Evolutionary conservation across 208 protist genomes (phyloP).

Genomic region (Leishmania arabica): DNA sequence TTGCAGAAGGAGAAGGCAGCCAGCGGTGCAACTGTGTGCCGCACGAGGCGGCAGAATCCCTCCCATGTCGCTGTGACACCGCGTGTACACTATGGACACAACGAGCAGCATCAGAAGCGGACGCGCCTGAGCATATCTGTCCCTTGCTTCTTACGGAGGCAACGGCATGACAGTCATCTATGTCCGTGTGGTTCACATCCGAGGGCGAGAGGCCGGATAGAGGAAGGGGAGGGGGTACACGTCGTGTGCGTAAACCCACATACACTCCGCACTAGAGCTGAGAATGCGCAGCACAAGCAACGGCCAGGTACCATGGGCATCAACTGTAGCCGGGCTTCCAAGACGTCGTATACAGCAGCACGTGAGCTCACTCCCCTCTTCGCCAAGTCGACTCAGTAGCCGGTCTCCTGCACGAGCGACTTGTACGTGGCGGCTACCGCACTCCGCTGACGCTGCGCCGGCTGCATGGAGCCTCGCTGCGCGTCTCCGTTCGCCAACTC

Average conservation of each 20-base stretch:
- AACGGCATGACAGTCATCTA: neutral
- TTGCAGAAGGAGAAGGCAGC: neutral
- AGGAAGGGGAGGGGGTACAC: neutral
- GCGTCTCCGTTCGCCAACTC: constrained; percentile 15
- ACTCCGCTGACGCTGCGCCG: constrained; percentile 15
- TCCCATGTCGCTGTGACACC: neutral
- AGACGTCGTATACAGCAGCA: neutral
- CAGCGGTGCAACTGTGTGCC: neutral
- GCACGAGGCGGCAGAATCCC: neutral
- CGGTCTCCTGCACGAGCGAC: constrained; percentile 79
- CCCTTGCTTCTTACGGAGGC: neutral
- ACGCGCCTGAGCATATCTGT: neutral
- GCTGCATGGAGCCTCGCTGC: constrained; percentile 11
- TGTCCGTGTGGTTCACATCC: neutral
- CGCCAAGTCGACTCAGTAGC: constrained; percentile 51
- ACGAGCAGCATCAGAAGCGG: neutral
- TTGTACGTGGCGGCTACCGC: constrained; percentile 77
- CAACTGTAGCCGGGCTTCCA: neutral
- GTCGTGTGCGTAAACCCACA: neutral
- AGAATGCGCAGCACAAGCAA: neutral
- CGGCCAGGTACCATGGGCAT: neutral
- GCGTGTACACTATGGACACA: neutral
- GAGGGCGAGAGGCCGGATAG: neutral
- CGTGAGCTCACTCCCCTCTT: neutral
- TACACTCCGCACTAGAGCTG: neutral